These are phyloP conservation scores for Xylaria sp. DNA, from an alignment of 2,329 filamentous ascomycete genomes.

Conservation along the genomic window DNA sequence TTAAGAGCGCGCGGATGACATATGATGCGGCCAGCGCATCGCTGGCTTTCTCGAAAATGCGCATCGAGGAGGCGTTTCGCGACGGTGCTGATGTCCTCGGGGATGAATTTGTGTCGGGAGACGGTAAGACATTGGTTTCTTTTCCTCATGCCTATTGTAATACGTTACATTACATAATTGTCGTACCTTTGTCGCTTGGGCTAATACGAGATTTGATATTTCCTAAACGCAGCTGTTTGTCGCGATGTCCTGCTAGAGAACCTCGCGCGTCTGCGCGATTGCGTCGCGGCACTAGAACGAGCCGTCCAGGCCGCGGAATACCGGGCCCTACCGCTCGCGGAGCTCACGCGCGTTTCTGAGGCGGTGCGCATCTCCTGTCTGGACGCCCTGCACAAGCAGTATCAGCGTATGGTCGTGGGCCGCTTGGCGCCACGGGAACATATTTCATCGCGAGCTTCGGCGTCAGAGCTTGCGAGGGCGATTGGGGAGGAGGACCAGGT, in stretches of 20 bases:
- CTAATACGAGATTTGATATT: background rate
- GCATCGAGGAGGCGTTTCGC: conserved; percentile 51
- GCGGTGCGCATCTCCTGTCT: conserved; percentile 49
- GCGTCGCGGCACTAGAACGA: conserved; percentile 46
- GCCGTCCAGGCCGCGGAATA: conserved; percentile 37
- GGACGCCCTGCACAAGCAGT: conserved; percentile 51
- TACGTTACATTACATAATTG: too few relatives aligned
- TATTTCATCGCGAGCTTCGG: conserved; percentile 2
- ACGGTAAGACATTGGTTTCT: conserved; percentile 45
- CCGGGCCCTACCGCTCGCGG: conserved; percentile 50
- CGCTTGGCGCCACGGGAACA: conserved; percentile 47
- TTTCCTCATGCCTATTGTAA: background rate
- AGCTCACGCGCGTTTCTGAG: conserved; percentile 52
- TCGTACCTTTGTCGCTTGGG: background rate
- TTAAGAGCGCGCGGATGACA: background rate
- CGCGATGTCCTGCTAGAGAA: conserved; percentile 47
- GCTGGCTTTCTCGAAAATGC: conserved; percentile 48
- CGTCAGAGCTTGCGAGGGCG: background rate
- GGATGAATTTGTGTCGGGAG: conserved; percentile 50
- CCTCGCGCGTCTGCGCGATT: conserved; percentile 46
- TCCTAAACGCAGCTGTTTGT: conserved; percentile 43
- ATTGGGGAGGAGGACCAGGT: background rate
- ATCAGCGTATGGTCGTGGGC: conserved; percentile 50
- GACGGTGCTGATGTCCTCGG: conserved; percentile 52
- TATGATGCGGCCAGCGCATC: conserved; percentile 52